Base-by-base conservation (phyloP, 768 basidiomycete species). In the Boletus tylopilopsis region DNA sequence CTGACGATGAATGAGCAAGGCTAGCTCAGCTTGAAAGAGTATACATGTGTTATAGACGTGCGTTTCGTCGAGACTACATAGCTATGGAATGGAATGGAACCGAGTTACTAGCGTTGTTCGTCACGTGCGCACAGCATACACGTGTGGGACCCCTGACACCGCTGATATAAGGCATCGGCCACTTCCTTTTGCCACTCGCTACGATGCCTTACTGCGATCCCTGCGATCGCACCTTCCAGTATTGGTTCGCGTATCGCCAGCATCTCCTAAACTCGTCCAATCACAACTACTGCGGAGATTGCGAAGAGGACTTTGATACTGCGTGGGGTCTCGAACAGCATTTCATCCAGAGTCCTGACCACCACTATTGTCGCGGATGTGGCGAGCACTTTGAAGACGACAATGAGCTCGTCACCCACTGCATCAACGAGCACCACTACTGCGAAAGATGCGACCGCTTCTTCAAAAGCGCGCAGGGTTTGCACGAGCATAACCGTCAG, bases 351-450 rank as follows among this genome's bases (percentile, higher is more conserved):
- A 80, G 77, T 57, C 64, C 68, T 6, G 22, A 13, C 0, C 84
- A 84, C 45, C 12, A 61, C 34, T 85, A 76, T 50, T 86, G 85
- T 61, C 75, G 76, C 47, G 32, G 55, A 18, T 85, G 84, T 62
- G 46, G 75, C 25, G 47, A 51, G 15, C 74, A 79, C 47, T 82
- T 79, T 50, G 37, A 57, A 5, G 52, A 66, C 42, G 19, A 56
- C 0, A 18, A 59, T 0, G 66, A 67, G 0, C 71, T 82, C 1
- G 51, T 69, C 1, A 47, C 61, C 0, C 85, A 86, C 56, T 72
- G 71, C 53, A 13, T 68, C 0, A 22, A 63, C 0, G 36, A 33
- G 0, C 83, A 85, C 58, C 15, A 49, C 39, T 77, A 68, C 49
- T 85, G 84, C 57, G 24, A 13, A 0, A 1, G 19, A 0, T 83